Conservation (phyloP, 2,329 filamentous ascomycete genomes). For the Penicillium concentricum region DNA sequence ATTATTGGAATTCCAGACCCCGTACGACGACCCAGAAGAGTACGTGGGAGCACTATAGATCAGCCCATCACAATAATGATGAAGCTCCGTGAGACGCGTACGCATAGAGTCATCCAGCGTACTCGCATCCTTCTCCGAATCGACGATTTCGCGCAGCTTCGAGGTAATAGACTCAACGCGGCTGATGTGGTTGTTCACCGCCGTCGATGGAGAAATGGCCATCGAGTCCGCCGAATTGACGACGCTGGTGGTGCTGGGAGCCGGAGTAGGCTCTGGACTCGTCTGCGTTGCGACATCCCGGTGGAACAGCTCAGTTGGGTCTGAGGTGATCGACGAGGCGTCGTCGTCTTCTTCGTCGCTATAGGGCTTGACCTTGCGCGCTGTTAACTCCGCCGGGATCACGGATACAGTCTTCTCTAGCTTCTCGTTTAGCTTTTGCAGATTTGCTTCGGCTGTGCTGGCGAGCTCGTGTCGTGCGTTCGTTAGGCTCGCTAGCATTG, state of each 20-base stretch:
- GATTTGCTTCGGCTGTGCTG: slow-evolving; percentile 50
- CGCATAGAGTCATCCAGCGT: slow-evolving; percentile 35
- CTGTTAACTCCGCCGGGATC: slow-evolving; percentile 44
- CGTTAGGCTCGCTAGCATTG: slow-evolving; percentile 56
- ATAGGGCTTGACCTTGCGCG: slow-evolving; percentile 26
- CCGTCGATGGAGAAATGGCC: slow-evolving; percentile 22
- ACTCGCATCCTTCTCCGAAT: slow-evolving; percentile 38
- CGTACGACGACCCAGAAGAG: slow-evolving; percentile 30
- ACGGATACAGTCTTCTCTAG: slow-evolving; percentile 53
- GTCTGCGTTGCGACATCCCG: slow-evolving; percentile 64
- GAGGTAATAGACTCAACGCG: slow-evolving; percentile 52
- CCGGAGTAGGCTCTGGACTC: slow-evolving; percentile 38
- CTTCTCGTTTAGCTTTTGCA: slow-evolving; percentile 57
- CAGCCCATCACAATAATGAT: slow-evolving; percentile 53
- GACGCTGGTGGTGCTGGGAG: slow-evolving; percentile 25
- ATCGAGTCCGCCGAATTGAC: slow-evolving; percentile 13
- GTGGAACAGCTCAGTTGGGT: slow-evolving; percentile 64
- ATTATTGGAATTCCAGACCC: slow-evolving; percentile 29
- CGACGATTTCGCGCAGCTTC: slow-evolving; percentile 50
- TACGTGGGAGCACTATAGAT: slow-evolving; percentile 39
- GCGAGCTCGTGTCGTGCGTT: slow-evolving; percentile 59
- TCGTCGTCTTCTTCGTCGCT: slow-evolving; percentile 35
- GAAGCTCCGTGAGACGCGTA: slow-evolving; percentile 44
- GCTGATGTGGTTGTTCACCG: slow-evolving; percentile 41
- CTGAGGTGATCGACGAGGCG: slow-evolving; percentile 48